A percentile compares a stretch with the other conserved stretches of the same genome.
phyloP scores from a whole-genome alignment of 1,284 basidiomycete genomes.

The Cystobasidiaceae sp. region DNA sequence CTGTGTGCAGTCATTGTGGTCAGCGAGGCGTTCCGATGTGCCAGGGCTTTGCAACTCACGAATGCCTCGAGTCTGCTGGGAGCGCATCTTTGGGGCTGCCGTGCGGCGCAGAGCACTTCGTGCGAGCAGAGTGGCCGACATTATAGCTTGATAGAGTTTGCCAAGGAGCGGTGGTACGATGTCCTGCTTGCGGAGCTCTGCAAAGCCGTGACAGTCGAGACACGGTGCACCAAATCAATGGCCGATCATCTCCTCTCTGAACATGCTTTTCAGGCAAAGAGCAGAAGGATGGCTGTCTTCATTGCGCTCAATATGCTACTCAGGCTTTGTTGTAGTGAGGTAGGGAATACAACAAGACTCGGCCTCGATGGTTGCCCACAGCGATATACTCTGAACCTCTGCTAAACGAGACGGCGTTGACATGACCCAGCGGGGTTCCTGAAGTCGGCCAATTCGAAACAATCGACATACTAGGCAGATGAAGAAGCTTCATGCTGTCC shows the following conservation, averaged over 20 bases:
- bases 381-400: conserved; percentile 79
- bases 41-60: conserved; percentile 8
- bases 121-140: conserved; percentile 23
- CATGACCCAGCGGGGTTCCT: conserved; percentile 81
- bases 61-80: conserved; percentile 16
- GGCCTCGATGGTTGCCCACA: conserved; percentile 81
- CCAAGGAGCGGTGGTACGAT: too few relatives aligned
- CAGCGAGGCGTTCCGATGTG: neutral
- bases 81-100: conserved; percentile 7
- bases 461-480: conserved; percentile 71
- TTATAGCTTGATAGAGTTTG: too few relatives aligned
- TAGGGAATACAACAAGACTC: conserved; percentile 80
- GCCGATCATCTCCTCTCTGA: too few relatives aligned
- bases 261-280: too few relatives aligned
- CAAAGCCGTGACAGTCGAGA: too few relatives aligned
- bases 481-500: conserved; percentile 82
- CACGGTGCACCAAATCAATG: too few relatives aligned
- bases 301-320: too few relatives aligned
- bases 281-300: too few relatives aligned
- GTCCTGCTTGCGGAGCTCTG: too few relatives aligned
- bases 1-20: neutral
- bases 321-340: too few relatives aligned
- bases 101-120: conserved; percentile 16
- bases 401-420: conserved; percentile 80
- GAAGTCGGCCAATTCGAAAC: conserved; percentile 96